Evolutionary conservation across 108 stramenopile genomes (phyloP).

Genomic region (Cyclotella choctawhatcheeana): DNA sequence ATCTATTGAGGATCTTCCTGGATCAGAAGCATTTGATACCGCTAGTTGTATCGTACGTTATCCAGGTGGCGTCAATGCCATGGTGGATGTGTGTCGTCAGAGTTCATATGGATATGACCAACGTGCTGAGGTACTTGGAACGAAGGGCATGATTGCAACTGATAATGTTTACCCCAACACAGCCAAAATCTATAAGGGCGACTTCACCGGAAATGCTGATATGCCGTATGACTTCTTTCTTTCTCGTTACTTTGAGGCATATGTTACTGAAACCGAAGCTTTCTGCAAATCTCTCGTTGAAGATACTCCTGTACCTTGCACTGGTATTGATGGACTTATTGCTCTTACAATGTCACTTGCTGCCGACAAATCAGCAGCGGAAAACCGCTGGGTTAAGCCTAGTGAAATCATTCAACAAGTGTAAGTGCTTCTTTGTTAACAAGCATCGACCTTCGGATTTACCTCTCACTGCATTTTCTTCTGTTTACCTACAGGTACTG

Average conservation of each 20-base stretch:
- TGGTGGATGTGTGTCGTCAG: constrained; percentile 97
- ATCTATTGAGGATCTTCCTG: constrained; percentile 79
- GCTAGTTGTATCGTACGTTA: constrained; percentile 92
- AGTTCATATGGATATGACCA: constrained; percentile 96
- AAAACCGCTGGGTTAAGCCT: constrained; percentile 88
- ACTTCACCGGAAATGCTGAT: constrained; percentile 97
- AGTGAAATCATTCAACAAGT: constrained; percentile 79
- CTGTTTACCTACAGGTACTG: no score
- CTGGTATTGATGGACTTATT: constrained; percentile 94
- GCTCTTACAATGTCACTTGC: constrained; percentile 96
- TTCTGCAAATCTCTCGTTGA: constrained; percentile 95
- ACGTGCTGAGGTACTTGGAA: constrained; percentile 92
- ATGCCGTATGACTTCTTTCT: constrained; percentile 98
- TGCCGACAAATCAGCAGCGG: constrained; percentile 88
- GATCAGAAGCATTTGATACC: constrained; percentile 93
- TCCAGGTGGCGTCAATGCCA: constrained; percentile 87
- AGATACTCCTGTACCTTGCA: constrained; percentile 92
- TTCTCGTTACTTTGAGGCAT: constrained; percentile 94
- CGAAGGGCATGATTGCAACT: constrained; percentile 94
- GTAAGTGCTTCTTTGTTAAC: no score
- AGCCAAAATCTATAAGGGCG: constrained; percentile 85
- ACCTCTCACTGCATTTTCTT: no score
- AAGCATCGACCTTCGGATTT: no score
- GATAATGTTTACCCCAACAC: constrained; percentile 97
- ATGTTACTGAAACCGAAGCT: constrained; percentile 90